Evolutionary conservation across 2,329 filamentous ascomycete species (phyloP).

Genomic region (Claviceps capensis): DNA sequence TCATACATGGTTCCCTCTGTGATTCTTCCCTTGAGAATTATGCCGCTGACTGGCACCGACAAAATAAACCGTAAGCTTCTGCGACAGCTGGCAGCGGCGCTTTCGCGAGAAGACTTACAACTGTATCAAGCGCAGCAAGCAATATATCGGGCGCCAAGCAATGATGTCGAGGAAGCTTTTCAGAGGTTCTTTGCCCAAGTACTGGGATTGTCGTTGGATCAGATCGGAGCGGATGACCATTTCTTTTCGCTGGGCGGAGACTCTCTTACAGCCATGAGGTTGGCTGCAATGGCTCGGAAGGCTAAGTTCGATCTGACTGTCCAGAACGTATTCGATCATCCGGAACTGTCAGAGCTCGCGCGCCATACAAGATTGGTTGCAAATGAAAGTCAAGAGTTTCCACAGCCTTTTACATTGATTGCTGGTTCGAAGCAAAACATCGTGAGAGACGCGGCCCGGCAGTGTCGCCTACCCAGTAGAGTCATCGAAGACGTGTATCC

Average conservation of each 20-base stretch:
- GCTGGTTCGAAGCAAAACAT: not conserved
- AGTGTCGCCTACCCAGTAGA: not conserved
- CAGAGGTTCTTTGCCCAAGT: not conserved
- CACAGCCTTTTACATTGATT: not conserved
- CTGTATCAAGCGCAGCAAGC: not conserved
- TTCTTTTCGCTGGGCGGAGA: conserved; percentile 2
- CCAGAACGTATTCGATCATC: not conserved
- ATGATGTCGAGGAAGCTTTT: not conserved
- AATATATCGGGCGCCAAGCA: not conserved
- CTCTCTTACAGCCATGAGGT: conserved; percentile 1
- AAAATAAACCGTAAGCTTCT: not conserved
- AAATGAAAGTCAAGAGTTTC: not conserved
- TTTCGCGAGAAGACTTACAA: not conserved
- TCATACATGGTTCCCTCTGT: conserved; percentile 2
- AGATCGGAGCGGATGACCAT: not conserved
- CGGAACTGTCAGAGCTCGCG: not conserved
- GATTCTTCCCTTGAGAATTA: not conserved
- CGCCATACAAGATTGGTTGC: not conserved
- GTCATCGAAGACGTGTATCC: not conserved
- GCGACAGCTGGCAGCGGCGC: not conserved
- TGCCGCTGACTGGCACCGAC: not conserved
- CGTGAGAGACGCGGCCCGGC: not conserved
- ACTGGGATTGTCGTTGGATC: not conserved
- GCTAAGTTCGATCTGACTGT: not conserved
- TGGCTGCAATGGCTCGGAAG: not conserved